phyloP scores from a whole-genome alignment of 2,329 filamentous ascomycete genomes.

The Grosmannia clavigera region DNA sequence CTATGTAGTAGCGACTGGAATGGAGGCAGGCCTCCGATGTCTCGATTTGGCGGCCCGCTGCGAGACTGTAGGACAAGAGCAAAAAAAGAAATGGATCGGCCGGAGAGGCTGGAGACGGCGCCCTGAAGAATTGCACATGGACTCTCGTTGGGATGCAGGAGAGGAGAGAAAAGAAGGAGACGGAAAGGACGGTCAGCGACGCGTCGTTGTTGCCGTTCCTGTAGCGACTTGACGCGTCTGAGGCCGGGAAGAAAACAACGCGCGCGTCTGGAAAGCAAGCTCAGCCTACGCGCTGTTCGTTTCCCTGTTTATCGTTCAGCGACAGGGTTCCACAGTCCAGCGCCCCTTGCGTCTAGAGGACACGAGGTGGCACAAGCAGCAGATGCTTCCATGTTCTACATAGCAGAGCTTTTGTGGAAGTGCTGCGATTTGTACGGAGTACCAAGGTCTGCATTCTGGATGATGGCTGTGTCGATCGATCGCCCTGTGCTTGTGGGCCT shows the following conservation, averaged over 20 bases:
- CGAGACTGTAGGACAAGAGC: not conserved
- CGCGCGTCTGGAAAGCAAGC: too few species aligned
- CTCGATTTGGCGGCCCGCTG: not conserved
- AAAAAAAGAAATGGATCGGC: not conserved
- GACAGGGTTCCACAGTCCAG: too few species aligned
- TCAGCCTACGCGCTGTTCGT: not conserved
- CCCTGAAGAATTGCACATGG: not conserved
- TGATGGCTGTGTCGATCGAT: too few species aligned
- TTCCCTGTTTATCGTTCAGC: not conserved
- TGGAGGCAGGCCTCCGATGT: not conserved
- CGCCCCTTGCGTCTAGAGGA: too few species aligned
- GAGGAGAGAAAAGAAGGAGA: not conserved
- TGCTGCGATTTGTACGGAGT: too few species aligned
- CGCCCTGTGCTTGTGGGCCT: too few species aligned
- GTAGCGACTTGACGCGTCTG: not conserved
- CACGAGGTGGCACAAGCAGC: too few species aligned
- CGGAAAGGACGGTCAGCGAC: not conserved
- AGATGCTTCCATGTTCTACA: too few species aligned
- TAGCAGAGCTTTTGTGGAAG: too few species aligned
- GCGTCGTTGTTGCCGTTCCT: not conserved
- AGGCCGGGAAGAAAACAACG: too few species aligned
- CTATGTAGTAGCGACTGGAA: not conserved
- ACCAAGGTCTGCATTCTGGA: too few species aligned
- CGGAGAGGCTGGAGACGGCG: not conserved
- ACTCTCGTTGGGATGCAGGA: not conserved